Evolutionary conservation across 768 basidiomycete genomes (phyloP).

Genomic region (Amanita thiersii): DNA sequence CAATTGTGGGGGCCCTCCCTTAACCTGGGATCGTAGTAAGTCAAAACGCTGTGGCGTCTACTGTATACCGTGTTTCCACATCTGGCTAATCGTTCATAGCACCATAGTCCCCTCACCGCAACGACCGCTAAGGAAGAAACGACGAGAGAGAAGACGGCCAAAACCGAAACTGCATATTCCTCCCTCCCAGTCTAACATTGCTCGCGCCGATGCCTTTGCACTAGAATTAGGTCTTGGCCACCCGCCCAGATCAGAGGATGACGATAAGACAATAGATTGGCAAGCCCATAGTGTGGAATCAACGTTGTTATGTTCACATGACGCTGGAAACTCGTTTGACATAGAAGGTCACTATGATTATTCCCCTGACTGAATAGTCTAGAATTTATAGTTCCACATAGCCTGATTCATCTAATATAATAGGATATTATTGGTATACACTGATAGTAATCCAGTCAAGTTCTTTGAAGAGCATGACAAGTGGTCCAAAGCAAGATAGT

Average conservation of each 20-base stretch:
- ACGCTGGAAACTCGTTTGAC: neutral
- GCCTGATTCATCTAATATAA: conserved; percentile 1
- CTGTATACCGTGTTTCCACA: neutral
- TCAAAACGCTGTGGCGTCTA: no score
- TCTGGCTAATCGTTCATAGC: neutral
- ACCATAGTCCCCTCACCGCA: conserved; percentile 14
- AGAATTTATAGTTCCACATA: no score
- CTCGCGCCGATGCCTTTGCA: conserved; percentile 58
- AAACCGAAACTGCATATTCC: conserved; percentile 57
- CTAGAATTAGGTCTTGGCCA: conserved; percentile 42
- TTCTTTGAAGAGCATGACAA: neutral
- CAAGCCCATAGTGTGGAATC: conserved; percentile 41
- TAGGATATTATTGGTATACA: conserved; percentile 6
- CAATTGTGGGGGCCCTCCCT: conserved; percentile 9
- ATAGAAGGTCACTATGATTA: neutral
- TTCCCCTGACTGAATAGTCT: neutral
- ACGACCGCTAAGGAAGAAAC: conserved; percentile 13
- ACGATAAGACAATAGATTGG: conserved; percentile 25
- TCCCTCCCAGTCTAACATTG: conserved; percentile 52
- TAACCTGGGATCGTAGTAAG: conserved; percentile 4
- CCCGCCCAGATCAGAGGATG: conserved; percentile 33
- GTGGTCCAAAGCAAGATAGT: neutral
- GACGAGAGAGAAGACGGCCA: conserved; percentile 38
- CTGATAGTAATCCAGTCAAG: conserved; percentile 3
- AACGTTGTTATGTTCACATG: conserved; percentile 22